Conservation (phyloP, 192 early-diverging fungal species). For the Rhizophlyctis rosea region DNA sequence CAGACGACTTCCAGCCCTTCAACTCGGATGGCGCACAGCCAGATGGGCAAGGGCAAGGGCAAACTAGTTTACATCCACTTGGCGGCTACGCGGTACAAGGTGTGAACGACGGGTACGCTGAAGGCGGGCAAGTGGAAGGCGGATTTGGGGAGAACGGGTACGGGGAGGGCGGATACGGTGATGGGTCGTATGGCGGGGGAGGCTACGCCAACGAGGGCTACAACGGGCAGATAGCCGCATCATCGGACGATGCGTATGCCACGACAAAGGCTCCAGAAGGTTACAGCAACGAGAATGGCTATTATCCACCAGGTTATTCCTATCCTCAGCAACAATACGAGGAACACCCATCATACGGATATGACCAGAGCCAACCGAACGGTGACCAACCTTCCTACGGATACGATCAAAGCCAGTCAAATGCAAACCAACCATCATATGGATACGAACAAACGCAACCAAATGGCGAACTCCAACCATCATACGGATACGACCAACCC, state of each 20-base stretch:
- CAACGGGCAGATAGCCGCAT: no score
- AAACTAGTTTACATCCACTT: not conserved
- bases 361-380: not conserved
- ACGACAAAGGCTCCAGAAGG: not conserved
- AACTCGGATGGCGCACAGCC: not conserved
- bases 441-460: not conserved
- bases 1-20: constrained; percentile 1
- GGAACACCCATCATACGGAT: not conserved
- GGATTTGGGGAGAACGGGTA: no score
- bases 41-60: no score
- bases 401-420: not conserved
- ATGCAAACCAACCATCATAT: not conserved
- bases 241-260: not conserved
- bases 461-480: not conserved
- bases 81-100: no score
- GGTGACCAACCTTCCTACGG: not conserved
- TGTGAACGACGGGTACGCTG: no score
- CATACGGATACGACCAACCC: not conserved
- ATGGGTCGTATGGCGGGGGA: no score
- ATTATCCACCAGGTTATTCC: no score
- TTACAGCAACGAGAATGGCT: not conserved
- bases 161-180: no score
- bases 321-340: no score
- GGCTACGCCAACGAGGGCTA: no score
- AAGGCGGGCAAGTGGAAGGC: no score